Percentiles rank a stretch among this genome's conserved stretches.
phyloP scores from a whole-genome alignment of 164 flowering plant genomes.

The Piper betle region DNA sequence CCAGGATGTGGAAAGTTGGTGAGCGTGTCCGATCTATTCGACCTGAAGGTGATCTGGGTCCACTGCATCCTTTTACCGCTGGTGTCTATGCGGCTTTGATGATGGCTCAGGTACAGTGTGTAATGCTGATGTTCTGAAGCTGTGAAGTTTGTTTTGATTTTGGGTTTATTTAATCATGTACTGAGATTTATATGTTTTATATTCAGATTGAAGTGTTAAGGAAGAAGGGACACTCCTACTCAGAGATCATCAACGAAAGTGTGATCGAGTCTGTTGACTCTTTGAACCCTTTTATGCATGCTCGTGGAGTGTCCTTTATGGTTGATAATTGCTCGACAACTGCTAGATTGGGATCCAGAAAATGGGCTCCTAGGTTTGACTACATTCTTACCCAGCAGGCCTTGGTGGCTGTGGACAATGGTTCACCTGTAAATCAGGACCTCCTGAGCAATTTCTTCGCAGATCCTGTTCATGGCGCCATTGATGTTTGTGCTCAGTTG shows the following conservation, averaged over 20 bases:
- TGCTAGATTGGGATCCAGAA: constrained; percentile 83
- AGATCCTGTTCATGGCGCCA: too few relatives aligned
- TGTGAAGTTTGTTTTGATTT: too few relatives aligned
- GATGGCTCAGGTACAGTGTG: constrained; percentile 82
- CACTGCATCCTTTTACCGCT: constrained; percentile 80
- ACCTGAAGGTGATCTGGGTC: constrained; percentile 79
- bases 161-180: too few relatives aligned
- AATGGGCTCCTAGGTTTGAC: constrained; percentile 96
- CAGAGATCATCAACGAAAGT: constrained; percentile 92
- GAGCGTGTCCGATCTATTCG: constrained; percentile 58
- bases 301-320: constrained; percentile 92
- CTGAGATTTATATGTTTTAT: too few relatives aligned
- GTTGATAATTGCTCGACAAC: constrained; percentile 97
- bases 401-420: constrained; percentile 62
- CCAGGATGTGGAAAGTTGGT: constrained; percentile 97
- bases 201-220: constrained; percentile 76
- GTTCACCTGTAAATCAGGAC: constrained; percentile 57
- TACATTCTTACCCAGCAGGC: constrained; percentile 88
- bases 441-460: constrained; percentile 25
- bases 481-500: too few relatives aligned
- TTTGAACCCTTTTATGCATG: constrained; percentile 97
- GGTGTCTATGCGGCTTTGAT: constrained; percentile 86
- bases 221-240: constrained; percentile 92
- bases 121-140: not conserved
- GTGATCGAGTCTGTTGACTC: constrained; percentile 92